Evolutionary conservation across 371 early-diverging fungal genomes (phyloP), one percentile per base, ranked within the genome.

Genomic region (Haplosporangium sp.): DNA sequence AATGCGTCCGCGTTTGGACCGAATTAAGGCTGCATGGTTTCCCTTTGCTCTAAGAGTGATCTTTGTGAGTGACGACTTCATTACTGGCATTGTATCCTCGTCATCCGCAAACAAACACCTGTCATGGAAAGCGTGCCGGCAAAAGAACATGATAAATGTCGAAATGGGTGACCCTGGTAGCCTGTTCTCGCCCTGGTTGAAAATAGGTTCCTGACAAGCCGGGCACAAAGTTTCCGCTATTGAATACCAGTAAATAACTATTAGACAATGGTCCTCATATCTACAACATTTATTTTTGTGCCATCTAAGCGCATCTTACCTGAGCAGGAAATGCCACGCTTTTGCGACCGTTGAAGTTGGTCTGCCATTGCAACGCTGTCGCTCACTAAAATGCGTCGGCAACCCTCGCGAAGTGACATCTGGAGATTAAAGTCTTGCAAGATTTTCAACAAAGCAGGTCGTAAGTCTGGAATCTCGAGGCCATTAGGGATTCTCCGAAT

Each of bases 371-470:
- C 89, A 35, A 93, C 90, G 59, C 95, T 94, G 77, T 98, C 97
- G 63, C 90, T 91, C 10, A 93, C 90, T 45, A 97, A 77, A 56
- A 98, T 95, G 64, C 92, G 92, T 69, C 93, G 90, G 81, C 96
- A 96, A 0, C 96, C 97, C 76, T 94, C 91, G 42, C 94, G 90
- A 47, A 98, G 84, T 4, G 92, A 92, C 88, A 94, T 92, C 81
- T 97, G 97, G n/a, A 97, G 86, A 48, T 94, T 92, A 66, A 91
- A 95, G 75, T 97, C 98, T 59, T 94, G 92, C 71, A 97, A 84
- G 53, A 98, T 94, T 66, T 94, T 93, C 4, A 96, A 87, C 57
- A 98, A 78, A 0, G 96, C 91, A 1, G 87, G 84, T 45, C 94
- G 93, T 4, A 98, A 85, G 6, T 92, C 95, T 0, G 95, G 94